These are phyloP conservation scores for Bimuria novae-zelandiae DNA, from an alignment of 2,329 filamentous ascomycete species.

Conservation along the genomic window DNA sequence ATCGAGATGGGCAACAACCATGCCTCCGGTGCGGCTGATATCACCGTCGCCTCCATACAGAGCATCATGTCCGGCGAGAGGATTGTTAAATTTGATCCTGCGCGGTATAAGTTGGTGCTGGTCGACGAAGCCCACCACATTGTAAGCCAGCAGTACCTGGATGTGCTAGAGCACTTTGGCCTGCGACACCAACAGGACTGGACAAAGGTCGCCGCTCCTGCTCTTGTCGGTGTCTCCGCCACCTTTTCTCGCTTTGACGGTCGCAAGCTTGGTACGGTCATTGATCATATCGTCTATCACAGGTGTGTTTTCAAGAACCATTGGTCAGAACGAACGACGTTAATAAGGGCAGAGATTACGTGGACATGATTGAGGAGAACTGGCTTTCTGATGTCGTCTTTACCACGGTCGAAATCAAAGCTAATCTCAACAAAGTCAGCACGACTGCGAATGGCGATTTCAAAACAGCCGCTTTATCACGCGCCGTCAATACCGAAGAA, in stretches of 20 bases:
- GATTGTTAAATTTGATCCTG: conserved; percentile 80
- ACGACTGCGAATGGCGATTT: conserved; percentile 75
- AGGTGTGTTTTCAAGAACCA: conserved; percentile 52
- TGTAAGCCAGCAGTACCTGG: conserved; percentile 79
- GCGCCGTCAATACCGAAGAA: conserved; percentile 77
- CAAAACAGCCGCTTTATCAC: conserved; percentile 74
- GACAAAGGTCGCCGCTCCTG: conserved; percentile 39
- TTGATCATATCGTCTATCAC: conserved; percentile 96
- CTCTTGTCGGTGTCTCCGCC: conserved; percentile 88
- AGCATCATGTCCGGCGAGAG: conserved; percentile 79
- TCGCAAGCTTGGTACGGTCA: conserved; percentile 76
- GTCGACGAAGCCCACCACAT: conserved; percentile 98
- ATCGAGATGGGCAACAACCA: conserved; percentile 86
- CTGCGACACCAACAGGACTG: conserved; percentile 58
- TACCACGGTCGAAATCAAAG: conserved; percentile 84
- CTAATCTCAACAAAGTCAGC: conserved; percentile 75
- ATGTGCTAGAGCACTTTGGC: conserved; percentile 77
- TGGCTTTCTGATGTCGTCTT: conserved; percentile 94
- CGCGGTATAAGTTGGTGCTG: conserved; percentile 82
- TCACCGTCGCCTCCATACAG: conserved; percentile 88
- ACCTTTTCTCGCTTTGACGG: conserved; percentile 82
- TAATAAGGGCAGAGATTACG: conserved; percentile 59
- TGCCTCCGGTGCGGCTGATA: conserved; percentile 82
- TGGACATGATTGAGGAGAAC: conserved; percentile 83
- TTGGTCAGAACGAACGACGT: not conserved